These are phyloP conservation scores for Murraya koenigii DNA, from an alignment of 345 rosid species.

Conservation along the genomic window DNA sequence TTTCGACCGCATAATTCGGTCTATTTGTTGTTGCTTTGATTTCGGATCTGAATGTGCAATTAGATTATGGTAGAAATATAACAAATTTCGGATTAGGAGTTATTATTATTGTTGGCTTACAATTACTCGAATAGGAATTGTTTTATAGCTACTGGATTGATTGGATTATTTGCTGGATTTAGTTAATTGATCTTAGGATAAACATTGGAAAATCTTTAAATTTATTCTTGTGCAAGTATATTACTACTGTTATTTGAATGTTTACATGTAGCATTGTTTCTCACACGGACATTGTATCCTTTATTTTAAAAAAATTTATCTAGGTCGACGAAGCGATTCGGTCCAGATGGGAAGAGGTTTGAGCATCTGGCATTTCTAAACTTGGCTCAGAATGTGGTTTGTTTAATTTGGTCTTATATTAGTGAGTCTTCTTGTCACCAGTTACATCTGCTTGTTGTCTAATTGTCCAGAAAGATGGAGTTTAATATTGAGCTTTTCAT, in stretches of 20 bases:
- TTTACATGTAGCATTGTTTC: neutral
- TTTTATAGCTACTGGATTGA: neutral
- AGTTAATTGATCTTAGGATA: neutral
- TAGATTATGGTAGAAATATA: neutral
- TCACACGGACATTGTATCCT: neutral
- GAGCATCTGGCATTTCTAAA: slow-evolving; percentile 89
- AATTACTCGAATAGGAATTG: neutral
- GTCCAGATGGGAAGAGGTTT: slow-evolving; percentile 78
- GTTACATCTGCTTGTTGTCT: neutral
- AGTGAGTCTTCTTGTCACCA: slow-evolving; percentile 46
- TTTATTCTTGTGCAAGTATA: neutral
- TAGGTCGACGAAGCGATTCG: slow-evolving; percentile 91
- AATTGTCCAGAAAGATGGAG: neutral
- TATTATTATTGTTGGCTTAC: neutral
- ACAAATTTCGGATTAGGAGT: neutral
- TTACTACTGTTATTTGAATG: neutral
- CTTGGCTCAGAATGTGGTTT: slow-evolving; percentile 86
- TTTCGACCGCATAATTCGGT: neutral
- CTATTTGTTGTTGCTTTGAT: neutral
- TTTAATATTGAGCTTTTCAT: slow-evolving; percentile 4
- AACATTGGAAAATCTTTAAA: neutral
- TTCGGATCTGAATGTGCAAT: neutral
- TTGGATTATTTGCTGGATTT: neutral
- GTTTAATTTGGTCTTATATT: slow-evolving; percentile 86
- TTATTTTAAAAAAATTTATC: neutral